phyloP scores from a whole-genome alignment of 495 filamentous ascomycete genomes.

The Lasiosphaeris hirsuta region DNA sequence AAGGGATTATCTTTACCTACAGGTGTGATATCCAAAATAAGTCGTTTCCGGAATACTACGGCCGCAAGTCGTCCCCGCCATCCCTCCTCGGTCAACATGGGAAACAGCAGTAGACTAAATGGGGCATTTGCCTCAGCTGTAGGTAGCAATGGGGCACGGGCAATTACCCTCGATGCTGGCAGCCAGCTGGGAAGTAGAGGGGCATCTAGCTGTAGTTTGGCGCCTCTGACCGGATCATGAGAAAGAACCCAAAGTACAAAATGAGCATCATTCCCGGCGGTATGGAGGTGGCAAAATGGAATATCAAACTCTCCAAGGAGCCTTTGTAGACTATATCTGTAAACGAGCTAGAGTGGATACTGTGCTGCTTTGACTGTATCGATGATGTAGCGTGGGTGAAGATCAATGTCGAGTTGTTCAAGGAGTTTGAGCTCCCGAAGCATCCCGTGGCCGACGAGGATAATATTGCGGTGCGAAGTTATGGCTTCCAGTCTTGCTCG shows the following conservation, averaged over 20 bases:
- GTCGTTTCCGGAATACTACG: too few species aligned
- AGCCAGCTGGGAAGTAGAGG: neutral
- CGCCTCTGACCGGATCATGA: slow-evolving; percentile 22
- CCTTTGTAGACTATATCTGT: slow-evolving; percentile 17
- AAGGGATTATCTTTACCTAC: too few species aligned
- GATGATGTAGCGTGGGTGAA: slow-evolving; percentile 19
- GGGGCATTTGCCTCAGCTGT: neutral
- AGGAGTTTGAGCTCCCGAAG: slow-evolving; percentile 13
- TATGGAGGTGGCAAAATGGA: slow-evolving; percentile 15
- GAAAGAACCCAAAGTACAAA: slow-evolving; percentile 16
- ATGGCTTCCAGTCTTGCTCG: slow-evolving; percentile 10
- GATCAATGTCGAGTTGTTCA: slow-evolving; percentile 14
- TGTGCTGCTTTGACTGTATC: slow-evolving; percentile 22
- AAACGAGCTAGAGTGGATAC: slow-evolving; percentile 15
- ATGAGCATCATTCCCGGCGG: slow-evolving; percentile 20
- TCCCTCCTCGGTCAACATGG: neutral
- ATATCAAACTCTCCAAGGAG: slow-evolving; percentile 17
- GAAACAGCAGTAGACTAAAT: neutral
- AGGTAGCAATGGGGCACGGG: slow-evolving; percentile 4
- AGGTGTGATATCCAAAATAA: too few species aligned
- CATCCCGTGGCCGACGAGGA: slow-evolving; percentile 19
- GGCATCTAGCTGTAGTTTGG: neutral
- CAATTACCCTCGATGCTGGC: neutral
- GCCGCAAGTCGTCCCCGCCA: neutral
- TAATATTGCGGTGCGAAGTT: slow-evolving; percentile 7